A percentile compares a stretch with the other conserved stretches of the same genome.
These are phyloP conservation scores for Alternaria alternata DNA, from an alignment of 2,329 filamentous ascomycete genomes.

Conservation along the genomic window DNA sequence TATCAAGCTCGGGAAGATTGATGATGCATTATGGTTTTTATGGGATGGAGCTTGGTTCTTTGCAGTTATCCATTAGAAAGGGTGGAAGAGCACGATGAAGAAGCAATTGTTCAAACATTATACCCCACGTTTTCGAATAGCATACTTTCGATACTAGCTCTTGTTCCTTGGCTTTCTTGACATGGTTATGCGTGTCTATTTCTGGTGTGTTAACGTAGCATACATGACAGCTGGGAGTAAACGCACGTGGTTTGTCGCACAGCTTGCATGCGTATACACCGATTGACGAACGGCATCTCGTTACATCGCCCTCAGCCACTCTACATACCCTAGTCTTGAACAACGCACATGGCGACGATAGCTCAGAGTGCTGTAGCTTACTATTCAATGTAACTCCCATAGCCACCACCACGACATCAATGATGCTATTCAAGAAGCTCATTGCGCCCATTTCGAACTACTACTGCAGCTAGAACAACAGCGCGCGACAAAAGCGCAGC, in stretches of 20 bases:
- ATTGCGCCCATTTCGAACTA: neutral
- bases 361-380: neutral
- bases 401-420: slow-evolving; percentile 4
- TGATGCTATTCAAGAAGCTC: slow-evolving; percentile 1
- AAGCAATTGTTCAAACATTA: slow-evolving; percentile 11
- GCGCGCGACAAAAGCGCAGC: neutral
- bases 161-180: neutral
- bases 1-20: slow-evolving; percentile 10
- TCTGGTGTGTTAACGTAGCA: neutral
- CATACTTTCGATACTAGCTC: neutral
- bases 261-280: neutral
- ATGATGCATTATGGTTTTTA: slow-evolving; percentile 10
- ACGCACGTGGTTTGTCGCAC: neutral
- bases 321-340: neutral
- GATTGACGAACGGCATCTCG: neutral
- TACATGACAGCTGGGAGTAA: slow-evolving; percentile 1
- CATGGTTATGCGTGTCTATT: neutral
- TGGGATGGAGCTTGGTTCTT: neutral
- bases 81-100: neutral
- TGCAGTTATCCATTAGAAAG: neutral
- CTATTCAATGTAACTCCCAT: neutral
- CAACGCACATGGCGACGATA: neutral
- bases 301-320: neutral
- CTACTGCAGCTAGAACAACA: neutral
- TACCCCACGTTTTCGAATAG: slow-evolving; percentile 12